A percentile compares a stretch with the other conserved stretches of the same genome.
Conservation (phyloP, 2,329 filamentous ascomycete species). For the Fonsecaea monophora region DNA sequence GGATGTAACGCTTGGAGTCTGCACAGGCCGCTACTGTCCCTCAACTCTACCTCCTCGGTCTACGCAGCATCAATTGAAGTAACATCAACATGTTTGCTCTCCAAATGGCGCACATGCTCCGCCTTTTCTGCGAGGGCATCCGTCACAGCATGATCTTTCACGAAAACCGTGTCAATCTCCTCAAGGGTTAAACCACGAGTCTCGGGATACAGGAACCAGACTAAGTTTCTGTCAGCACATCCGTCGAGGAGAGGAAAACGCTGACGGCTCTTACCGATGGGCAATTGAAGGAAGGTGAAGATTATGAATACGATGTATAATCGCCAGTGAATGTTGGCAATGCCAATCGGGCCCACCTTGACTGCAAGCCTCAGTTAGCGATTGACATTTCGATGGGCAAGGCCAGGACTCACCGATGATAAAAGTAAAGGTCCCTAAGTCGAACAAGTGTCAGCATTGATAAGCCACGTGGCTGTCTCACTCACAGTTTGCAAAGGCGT, state of each 20-base stretch:
- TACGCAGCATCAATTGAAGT: neutral
- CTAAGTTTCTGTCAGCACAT: conserved; percentile 39
- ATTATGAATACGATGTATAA: conserved; percentile 61
- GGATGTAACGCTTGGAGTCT: neutral
- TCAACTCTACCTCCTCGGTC: neutral
- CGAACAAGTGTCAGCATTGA: conserved; percentile 71
- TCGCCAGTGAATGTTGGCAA: conserved; percentile 58
- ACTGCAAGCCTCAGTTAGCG: conserved; percentile 42
- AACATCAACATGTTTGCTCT: conserved; percentile 16
- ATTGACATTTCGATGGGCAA: neutral
- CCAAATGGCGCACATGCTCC: conserved; percentile 22
- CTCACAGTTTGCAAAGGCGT: conserved; percentile 46
- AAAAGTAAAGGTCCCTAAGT: conserved; percentile 75
- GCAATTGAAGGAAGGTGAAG: conserved; percentile 53
- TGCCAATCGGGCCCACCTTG: conserved; percentile 60
- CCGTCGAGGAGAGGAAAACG: neutral
- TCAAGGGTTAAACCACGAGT: conserved; percentile 65
- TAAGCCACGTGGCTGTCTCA: conserved; percentile 37
- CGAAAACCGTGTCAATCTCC: conserved; percentile 36
- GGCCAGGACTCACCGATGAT: conserved; percentile 54
- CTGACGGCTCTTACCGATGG: conserved; percentile 54
- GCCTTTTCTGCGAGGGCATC: conserved; percentile 22
- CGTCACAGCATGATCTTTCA: conserved; percentile 18
- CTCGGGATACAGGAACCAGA: conserved; percentile 72
- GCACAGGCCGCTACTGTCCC: neutral